phyloP scores from a whole-genome alignment of 192 early-diverging fungal species.

The Backusella morwellensis region DNA sequence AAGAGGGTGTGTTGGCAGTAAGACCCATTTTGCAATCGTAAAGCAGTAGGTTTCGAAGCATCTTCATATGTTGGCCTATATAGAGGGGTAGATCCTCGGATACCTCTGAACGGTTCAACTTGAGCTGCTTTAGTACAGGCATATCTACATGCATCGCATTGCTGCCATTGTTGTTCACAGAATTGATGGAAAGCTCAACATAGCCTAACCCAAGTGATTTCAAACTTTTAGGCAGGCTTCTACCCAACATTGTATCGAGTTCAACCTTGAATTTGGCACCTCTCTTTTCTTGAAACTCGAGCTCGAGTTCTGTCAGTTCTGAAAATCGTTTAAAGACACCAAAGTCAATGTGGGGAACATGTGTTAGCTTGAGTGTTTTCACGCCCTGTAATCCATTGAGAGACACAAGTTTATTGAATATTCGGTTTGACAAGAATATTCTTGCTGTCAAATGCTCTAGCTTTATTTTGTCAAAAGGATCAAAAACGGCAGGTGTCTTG shows the following conservation, averaged over 20 bases:
- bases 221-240: not conserved
- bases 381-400: not conserved
- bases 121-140: not conserved
- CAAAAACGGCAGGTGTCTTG: not conserved
- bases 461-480: not conserved
- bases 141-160: not conserved
- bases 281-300: slow-evolving; percentile 1
- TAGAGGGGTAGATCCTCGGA: not conserved
- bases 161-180: not conserved
- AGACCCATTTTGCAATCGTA: not conserved
- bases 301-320: not conserved
- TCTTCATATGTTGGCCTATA: not conserved
- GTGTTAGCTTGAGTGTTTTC: not conserved
- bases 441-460: not conserved
- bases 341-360: not conserved
- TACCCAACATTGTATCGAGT: not conserved
- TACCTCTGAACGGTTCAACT: not conserved
- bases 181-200: not conserved
- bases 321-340: not conserved
- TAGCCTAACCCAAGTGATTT: not conserved
- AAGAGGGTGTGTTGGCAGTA: not conserved
- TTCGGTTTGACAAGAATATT: not conserved
- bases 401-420: not conserved
- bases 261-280: not conserved
- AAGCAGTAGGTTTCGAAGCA: not conserved